phyloP scores from a whole-genome alignment of 2,329 filamentous ascomycete species.

The Colletotrichum nymphaeae region DNA sequence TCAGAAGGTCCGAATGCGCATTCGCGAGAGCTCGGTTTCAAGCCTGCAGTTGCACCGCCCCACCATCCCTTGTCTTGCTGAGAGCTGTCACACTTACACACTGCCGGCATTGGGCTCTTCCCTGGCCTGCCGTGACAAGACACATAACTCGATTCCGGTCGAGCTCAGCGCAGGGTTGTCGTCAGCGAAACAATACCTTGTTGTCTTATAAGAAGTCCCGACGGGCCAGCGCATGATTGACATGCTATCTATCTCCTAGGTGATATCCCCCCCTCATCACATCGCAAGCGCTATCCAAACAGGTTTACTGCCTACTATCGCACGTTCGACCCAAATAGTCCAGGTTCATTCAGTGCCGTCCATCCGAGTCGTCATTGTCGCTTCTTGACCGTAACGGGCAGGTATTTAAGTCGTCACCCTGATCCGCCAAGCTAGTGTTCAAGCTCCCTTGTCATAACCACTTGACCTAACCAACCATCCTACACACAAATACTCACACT shows the following conservation, averaged over 20 bases:
- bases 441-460: neutral
- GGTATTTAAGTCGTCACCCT: neutral
- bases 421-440: neutral
- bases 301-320: neutral
- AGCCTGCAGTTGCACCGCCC: slow-evolving; percentile 30
- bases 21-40: slow-evolving; percentile 32
- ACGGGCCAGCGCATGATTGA: slow-evolving; percentile 3
- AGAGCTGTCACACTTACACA: slow-evolving; percentile 26
- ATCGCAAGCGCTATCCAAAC: slow-evolving; percentile 1
- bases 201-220: neutral
- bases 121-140: neutral
- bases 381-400: neutral
- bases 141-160: neutral
- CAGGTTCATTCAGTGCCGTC: slow-evolving; percentile 3
- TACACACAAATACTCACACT: neutral
- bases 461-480: neutral
- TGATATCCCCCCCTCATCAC: neutral
- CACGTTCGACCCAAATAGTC: slow-evolving; percentile 1
- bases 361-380: slow-evolving; percentile 3
- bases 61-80: slow-evolving; percentile 20
- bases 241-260: neutral
- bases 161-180: neutral
- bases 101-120: slow-evolving; percentile 21
- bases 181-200: slow-evolving; percentile 8
- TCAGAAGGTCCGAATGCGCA: slow-evolving; percentile 26